Evolutionary conservation across 75 land plant genomes (phyloP), one percentile per base, ranked within the genome.

Genomic region (Ceratopteris richardii): DNA sequence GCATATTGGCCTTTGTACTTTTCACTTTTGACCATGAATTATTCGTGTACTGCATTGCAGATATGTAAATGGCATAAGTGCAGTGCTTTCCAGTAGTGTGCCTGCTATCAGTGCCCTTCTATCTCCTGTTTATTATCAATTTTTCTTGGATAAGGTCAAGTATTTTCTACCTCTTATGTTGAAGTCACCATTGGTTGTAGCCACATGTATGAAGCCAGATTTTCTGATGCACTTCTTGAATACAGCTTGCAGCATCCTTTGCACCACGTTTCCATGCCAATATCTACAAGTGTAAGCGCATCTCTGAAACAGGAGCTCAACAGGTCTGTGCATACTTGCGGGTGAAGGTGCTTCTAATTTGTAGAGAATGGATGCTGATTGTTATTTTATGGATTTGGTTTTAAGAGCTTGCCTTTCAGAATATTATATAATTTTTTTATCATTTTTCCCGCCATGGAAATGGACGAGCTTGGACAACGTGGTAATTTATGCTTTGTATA

Each of bases 231-330:
- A 33, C 9, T 3, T 3, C 9, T 33, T 26, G 29, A 31, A 52
- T 82, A 69, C 98, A 94, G 99, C 68, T 95, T 12, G 99, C 99
- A 47, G 95, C 99, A 41, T 90, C 96, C 57, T 88, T 95, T 68
- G 96, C 87, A 42, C 99, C 99, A 54, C 82, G 99, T 1, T 95
- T 90, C 54, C 78, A 83, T 65, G 50, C 67, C 56, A 95, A 95
- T 57, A 86, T 95, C 41, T 95, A 83, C 80, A 95, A 84, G 70
- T 95, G 99, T 81, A 95, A 95, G 71, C 83, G 79, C 19, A 89
- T 95, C 64, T 86, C 99, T 40, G 99, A 95, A 70, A 95, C 99
- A 55, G 99, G 99, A 40, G 99, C 99, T 10, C 99, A 95, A 51
- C 99, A 95, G 77, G 98, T 94, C 5, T 24, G 55, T 44, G 42